Evolutionary conservation across 1,139 yeast genomes (phyloP).

Genomic region (Citeromyces hawaiiensis): DNA sequence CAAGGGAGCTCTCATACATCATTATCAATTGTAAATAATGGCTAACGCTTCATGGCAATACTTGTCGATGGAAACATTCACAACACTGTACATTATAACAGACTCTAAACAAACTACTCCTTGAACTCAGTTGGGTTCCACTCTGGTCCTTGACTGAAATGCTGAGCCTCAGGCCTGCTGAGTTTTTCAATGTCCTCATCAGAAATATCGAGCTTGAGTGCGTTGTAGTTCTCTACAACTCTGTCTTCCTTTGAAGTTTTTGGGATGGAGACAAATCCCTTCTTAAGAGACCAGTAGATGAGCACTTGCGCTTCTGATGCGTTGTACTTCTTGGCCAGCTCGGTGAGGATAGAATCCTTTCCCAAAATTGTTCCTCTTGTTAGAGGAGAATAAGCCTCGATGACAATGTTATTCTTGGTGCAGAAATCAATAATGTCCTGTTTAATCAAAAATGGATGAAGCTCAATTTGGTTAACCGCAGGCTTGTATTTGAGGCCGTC

Average conservation of each 20-base stretch:
- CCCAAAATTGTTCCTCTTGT: conserved; percentile 42
- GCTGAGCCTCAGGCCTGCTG: conserved; percentile 1
- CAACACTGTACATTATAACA: too few relatives aligned
- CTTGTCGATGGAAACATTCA: too few relatives aligned
- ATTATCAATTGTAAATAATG: too few relatives aligned
- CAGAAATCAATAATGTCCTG: conserved; percentile 47
- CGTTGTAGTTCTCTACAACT: conserved; percentile 1
- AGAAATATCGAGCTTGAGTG: neutral
- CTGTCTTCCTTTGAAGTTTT: conserved; percentile 11
- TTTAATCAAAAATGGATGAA: conserved; percentile 70
- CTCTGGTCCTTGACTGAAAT: conserved; percentile 1
- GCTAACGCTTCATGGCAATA: too few relatives aligned
- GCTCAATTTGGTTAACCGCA: conserved; percentile 52
- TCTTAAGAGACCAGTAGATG: conserved; percentile 55
- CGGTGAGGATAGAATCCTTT: conserved; percentile 33
- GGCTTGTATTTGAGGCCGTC: conserved; percentile 38
- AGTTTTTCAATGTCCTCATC: neutral
- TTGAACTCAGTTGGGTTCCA: neutral
- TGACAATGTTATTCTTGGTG: conserved; percentile 30
- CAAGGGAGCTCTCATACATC: too few relatives aligned
- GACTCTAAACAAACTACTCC: too few relatives aligned
- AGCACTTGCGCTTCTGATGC: conserved; percentile 46
- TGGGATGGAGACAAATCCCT: conserved; percentile 26
- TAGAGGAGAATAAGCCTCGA: conserved; percentile 68
- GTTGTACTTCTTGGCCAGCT: conserved; percentile 39